Evolutionary conservation across 1,284 basidiomycete species (phyloP), one percentile per base, ranked within the genome.

Genomic region (Mycena sp.): DNA sequence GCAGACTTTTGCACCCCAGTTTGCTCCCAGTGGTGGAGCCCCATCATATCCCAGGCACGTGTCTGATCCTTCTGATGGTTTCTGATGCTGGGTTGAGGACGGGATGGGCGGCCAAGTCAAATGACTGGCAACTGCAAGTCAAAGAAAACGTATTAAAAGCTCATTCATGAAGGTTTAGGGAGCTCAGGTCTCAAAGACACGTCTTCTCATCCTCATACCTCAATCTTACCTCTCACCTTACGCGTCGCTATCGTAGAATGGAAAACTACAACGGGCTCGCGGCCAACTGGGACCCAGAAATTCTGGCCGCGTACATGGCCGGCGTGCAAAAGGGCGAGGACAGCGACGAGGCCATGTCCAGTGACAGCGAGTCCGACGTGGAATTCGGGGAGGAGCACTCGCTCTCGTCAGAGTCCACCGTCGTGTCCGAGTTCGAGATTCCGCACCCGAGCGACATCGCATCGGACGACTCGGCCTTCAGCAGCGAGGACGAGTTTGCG

Each of bases 401-500:
- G 17, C 3, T 63, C 4, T 62, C 59, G 1, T 57, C 55, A 4
- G 23, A 37, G 29, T 54, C 60, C 28, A 43, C 46, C 40, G 57
- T n/a, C 48, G 28, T 57, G 48, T 60, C 58, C 58, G 58, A 61
- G 55, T 28, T 67, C 45, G 55, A 54, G n/a, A 45, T 60, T 26
- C 45, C 54, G n/a, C 63, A 58, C 17, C 58, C 63, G 16, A 54
- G 49, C 5, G 65, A 67, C 19, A 64, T 67, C 41, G 26, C 54
- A 19, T 61, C 62, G 1, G 55, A 64, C 25, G 65, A 67, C 46
- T 64, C 61, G 6, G 65, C 65, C 17, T 67, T 67, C 65, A 67
- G 65, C 55, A 67, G 65, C 62, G 65, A 67, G n/a, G 65, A 67
- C 58, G 65, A 67, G 46, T 67, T 61, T 37, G 65, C 58, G 19